These are phyloP conservation scores for Zygotorulaspora florentina DNA, from an alignment of 805 yeast genomes.

Conservation along the genomic window DNA sequence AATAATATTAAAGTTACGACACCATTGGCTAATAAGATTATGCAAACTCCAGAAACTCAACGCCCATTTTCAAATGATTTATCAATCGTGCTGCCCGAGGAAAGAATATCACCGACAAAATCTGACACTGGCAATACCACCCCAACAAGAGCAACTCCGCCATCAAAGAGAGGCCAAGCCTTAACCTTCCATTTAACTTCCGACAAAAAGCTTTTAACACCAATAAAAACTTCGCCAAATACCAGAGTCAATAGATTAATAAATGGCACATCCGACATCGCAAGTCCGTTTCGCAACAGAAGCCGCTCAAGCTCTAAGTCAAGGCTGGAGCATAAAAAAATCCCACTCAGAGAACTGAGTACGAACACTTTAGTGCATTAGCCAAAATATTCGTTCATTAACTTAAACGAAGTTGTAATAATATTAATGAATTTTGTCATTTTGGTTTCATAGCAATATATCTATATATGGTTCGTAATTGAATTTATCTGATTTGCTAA, in stretches of 20 bases:
- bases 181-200: constrained; percentile 32
- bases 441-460: background rate
- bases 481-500: no score
- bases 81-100: background rate
- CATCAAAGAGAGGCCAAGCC: constrained; percentile 30
- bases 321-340: constrained; percentile 15
- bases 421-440: background rate
- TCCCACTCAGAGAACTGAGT: constrained; percentile 22
- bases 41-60: constrained; percentile 2
- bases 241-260: constrained; percentile 34
- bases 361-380: constrained; percentile 18
- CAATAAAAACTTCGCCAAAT: constrained; percentile 32
- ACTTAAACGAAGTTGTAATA: constrained; percentile 9
- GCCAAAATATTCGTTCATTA: background rate
- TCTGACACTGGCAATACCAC: constrained; percentile 12
- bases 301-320: constrained; percentile 9
- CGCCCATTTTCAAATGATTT: background rate
- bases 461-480: no score
- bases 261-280: constrained; percentile 18
- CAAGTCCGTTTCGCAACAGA: constrained; percentile 9
- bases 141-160: constrained; percentile 16
- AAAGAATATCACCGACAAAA: background rate
- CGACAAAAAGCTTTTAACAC: constrained; percentile 30
- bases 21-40: constrained; percentile 7
- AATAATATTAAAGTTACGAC: background rate